Conservation (phyloP, 495 filamentous ascomycete genomes). For the Aspergillus haitiensis region DNA sequence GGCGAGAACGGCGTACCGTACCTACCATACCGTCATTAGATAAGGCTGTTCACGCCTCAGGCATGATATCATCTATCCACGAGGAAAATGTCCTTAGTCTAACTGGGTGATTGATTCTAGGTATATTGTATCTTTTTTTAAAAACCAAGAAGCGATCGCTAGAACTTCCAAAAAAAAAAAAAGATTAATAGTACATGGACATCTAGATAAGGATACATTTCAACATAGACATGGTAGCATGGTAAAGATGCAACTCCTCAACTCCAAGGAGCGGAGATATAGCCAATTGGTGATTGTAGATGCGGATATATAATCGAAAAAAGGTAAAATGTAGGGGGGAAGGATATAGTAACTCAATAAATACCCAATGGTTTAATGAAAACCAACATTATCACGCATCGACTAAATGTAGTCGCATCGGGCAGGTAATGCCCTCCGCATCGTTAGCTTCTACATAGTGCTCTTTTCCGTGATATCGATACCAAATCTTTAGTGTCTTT, state of each 20-base stretch:
- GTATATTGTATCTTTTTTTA: neutral
- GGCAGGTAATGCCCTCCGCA: slow-evolving; percentile 43
- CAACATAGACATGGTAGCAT: neutral
- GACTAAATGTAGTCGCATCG: slow-evolving; percentile 38
- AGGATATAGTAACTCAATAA: neutral
- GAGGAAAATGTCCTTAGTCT: no score
- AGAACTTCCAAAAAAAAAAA: neutral
- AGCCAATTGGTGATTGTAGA: neutral
- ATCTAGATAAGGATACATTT: neutral
- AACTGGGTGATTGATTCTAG: neutral
- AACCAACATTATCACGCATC: neutral
- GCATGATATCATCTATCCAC: no score
- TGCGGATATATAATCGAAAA: neutral
- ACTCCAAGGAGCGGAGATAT: neutral
- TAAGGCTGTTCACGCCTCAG: no score
- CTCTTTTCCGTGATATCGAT: slow-evolving; percentile 48
- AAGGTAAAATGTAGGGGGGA: neutral
- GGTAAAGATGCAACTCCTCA: neutral
- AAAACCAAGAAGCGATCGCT: neutral
- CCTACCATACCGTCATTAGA: slow-evolving; percentile 12
- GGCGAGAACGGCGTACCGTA: slow-evolving; percentile 7
- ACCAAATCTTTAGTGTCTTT: slow-evolving; percentile 56
- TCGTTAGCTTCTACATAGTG: slow-evolving; percentile 48
- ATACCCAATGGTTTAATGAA: neutral
- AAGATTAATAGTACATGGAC: neutral